A percentile compares a stretch with the other conserved stretches of the same genome.
These are phyloP conservation scores for Ganoderma boninense DNA, from an alignment of 1,284 basidiomycete species.

Conservation along the genomic window DNA sequence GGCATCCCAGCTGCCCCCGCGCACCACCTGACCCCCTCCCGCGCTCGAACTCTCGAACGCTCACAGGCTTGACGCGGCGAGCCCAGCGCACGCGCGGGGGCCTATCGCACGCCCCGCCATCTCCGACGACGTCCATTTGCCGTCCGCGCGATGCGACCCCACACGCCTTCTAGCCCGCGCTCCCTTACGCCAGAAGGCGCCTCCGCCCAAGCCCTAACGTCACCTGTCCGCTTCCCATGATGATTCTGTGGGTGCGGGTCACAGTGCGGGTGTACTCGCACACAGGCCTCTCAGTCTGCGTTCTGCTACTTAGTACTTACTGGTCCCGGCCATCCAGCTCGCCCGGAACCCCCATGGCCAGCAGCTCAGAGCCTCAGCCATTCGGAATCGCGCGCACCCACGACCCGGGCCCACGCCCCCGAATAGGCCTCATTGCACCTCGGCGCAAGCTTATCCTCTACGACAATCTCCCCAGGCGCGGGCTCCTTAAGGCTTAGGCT, in stretches of 20 bases:
- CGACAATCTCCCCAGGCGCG: background rate
- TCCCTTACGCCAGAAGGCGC: slow-evolving; percentile 14
- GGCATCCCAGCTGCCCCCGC: background rate
- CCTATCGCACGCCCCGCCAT: slow-evolving; percentile 11
- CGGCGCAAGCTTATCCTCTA: slow-evolving; percentile 1
- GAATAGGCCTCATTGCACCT: slow-evolving; percentile 4
- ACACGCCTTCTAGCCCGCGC: slow-evolving; percentile 12
- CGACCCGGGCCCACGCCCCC: background rate
- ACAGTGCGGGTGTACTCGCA: too few species aligned
- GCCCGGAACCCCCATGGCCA: slow-evolving; percentile 2
- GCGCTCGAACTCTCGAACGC: background rate
- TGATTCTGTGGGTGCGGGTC: background rate
- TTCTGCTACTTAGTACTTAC: too few species aligned
- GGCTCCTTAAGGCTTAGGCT: background rate
- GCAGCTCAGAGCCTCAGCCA: background rate
- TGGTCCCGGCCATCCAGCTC: background rate
- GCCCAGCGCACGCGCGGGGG: background rate
- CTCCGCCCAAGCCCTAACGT: slow-evolving; percentile 14
- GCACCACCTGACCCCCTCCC: slow-evolving; percentile 2
- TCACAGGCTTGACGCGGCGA: background rate
- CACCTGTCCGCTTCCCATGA: slow-evolving; percentile 16
- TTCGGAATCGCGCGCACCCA: background rate
- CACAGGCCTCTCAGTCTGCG: too few species aligned
- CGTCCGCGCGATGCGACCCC: slow-evolving; percentile 2
- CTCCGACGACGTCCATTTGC: slow-evolving; percentile 11